Base-by-base conservation (phyloP, 345 rosid genomes). In the Eucalyptus coolabah region DNA sequence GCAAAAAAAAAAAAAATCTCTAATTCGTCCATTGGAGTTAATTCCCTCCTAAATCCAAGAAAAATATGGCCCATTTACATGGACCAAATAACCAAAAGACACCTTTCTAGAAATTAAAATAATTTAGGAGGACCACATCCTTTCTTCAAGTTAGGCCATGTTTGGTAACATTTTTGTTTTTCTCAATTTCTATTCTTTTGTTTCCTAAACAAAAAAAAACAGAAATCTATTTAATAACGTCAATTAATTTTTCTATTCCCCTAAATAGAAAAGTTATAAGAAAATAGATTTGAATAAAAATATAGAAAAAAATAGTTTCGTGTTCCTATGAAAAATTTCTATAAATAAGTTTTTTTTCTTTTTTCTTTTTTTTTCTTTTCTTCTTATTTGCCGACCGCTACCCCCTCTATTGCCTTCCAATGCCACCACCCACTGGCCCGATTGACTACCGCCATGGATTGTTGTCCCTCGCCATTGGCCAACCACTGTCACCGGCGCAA, bases 401-500 rank as follows among this genome's bases (percentile, higher is more conserved):
- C 26, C 59, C 26, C 5, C 59, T 21, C 19, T 16, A 53, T 4
- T 50, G 5, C 59, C 11, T 53, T 0, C 2, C 2, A 8, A 53
- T 8, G 59, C 26, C 2, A 9, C 26, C 59, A 21, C 59, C 24
- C 10, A 24, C 2, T 53, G 0, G 59, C 5, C 11, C 11, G 1
- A 53, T 9, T 8, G 4, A 53, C 5, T 53, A 23, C 24, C 5
- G 59, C 11, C 2, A 50, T 16, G 53, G 53, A 50, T 0, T 0
- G 7, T 16, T 7, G 0, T 50, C 53, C 53, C 53, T 15, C 0
- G 7, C 53, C 53, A 50, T 15, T 50, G 7, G 2, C 59, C 2
- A 0, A 4, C 24, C 10, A 3, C 0, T 7, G 1, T 53, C 11
- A 4, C 59, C 2, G 0, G 0, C 4, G 2, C 56, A 53, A 3